Base-by-base conservation (phyloP, 2,329 filamentous ascomycete species). In the Aureobasidium namibiae region DNA sequence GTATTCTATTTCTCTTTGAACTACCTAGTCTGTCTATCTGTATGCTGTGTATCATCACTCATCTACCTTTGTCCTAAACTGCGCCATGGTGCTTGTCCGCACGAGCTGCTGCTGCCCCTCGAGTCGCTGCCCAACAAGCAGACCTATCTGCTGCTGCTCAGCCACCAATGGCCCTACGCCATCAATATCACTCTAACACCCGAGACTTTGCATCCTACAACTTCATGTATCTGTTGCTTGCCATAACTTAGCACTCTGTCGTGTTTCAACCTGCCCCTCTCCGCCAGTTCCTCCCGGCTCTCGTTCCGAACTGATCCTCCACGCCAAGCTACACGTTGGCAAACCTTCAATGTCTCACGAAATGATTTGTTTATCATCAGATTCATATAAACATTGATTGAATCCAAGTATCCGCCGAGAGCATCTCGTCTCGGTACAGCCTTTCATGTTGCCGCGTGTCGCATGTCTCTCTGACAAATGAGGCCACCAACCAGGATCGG, bases 181-280 rank as follows among this genome's bases (percentile, higher is more conserved):
- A 42, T 54, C 50, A 54, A 41, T 54, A 26, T 54, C 50, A n/a
- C 36, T 53, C 23, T 53, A 13, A 41, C 50, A 42, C 50, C 50
- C 36, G 50, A 53, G 16, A 24, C 36, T 54, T 21, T 54, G 36
- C 36, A 42, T 31, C n/a, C 36, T 38, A 41, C 26, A 16, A 9
- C n/a, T n/a, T 54, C 26, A 38, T 54, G 31, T 54, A 54, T 54
- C 38, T 42, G 36, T 31, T 54, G 14, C 26, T 54, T 42, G 34
- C 50, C 24, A 31, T n/a, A n/a, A n/a, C n/a, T n/a, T 54, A 36
- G 23, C 24, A 24, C 24, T 24, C 34, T 42, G 50, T 54, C 50
- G 36, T 54, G 50, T 54, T 42, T 54, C 50, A 54, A 42, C 38
- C 48, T 52, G 33, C 13, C 34, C 13, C 48, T 54, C 50, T 54